Evolutionary conservation across 2,329 filamentous ascomycete genomes (phyloP).

Genomic region (Scytalidium lignicola): DNA sequence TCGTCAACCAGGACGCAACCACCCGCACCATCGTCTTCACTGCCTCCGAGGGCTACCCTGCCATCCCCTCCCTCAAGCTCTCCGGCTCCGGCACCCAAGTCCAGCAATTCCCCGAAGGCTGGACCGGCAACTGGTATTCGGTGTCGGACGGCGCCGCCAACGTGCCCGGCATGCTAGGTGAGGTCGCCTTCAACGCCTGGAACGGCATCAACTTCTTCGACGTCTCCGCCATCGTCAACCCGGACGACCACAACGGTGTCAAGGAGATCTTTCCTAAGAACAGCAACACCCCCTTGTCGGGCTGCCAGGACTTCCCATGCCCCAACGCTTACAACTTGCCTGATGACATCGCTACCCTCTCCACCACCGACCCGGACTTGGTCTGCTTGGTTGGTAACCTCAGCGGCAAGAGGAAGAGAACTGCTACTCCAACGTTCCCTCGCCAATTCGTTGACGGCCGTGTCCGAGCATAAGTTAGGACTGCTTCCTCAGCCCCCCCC

Average conservation of each 20-base stretch:
- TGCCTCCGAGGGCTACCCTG: conserved; percentile 12
- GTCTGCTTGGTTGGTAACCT: conserved; percentile 34
- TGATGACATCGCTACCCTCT: conserved; percentile 52
- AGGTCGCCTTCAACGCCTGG: conserved; percentile 47
- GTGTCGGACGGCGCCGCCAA: conserved; percentile 38
- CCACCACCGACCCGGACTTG: conserved; percentile 42
- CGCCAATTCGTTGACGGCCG: conserved; percentile 9
- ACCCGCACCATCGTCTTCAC: conserved; percentile 29
- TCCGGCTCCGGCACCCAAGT: conserved; percentile 34
- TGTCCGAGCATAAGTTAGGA: background rate
- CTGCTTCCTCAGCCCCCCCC: too few species aligned
- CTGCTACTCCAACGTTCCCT: conserved; percentile 8
- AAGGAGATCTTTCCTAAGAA: conserved; percentile 48
- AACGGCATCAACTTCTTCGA: conserved; percentile 49
- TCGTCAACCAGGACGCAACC: conserved; percentile 51
- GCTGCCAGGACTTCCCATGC: conserved; percentile 49
- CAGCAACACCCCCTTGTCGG: conserved; percentile 36
- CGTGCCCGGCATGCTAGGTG: conserved; percentile 45
- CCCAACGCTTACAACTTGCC: conserved; percentile 47
- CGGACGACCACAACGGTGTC: conserved; percentile 44
- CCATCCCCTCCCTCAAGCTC: conserved; percentile 16
- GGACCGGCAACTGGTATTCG: conserved; percentile 41
- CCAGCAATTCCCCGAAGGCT: conserved; percentile 26
- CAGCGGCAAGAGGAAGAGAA: conserved; percentile 8
- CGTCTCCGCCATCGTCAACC: conserved; percentile 52